A percentile compares a stretch with the other conserved stretches of the same genome.
Conservation (phyloP, 2,329 filamentous ascomycete genomes). For the Shiraia bambusicola region DNA sequence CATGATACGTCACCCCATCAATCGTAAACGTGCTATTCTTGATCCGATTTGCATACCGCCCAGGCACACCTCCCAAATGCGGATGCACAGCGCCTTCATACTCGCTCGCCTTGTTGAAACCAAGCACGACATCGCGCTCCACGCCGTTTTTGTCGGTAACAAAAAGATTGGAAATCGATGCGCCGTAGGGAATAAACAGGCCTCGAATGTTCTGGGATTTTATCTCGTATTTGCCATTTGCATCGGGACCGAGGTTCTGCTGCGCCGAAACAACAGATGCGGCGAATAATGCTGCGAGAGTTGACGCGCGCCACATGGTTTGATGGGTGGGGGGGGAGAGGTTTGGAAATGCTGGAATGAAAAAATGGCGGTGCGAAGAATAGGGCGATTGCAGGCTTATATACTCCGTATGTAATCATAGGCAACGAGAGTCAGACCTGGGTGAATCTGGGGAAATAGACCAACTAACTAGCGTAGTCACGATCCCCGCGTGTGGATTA, state of each 20-base stretch:
- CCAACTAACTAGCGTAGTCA: no score
- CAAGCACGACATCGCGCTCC: conserved; percentile 69
- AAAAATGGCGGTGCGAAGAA: no score
- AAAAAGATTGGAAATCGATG: conserved; percentile 70
- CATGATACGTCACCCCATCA: conserved; percentile 62
- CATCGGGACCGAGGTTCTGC: conserved; percentile 32
- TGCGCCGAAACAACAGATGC: conserved; percentile 33
- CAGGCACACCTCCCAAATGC: conserved; percentile 72
- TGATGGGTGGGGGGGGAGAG: no score
- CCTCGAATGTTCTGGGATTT: conserved; percentile 66
- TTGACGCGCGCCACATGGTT: no score
- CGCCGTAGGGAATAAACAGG: conserved; percentile 73
- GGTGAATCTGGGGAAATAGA: no score
- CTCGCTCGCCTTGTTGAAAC: conserved; percentile 74
- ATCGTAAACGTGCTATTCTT: conserved; percentile 72
- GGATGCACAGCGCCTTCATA: conserved; percentile 68
- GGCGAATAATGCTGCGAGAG: conserved; percentile 25
- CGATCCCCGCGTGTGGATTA: no score
- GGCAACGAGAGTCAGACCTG: no score
- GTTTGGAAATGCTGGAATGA: no score
- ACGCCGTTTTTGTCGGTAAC: conserved; percentile 69
- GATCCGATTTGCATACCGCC: conserved; percentile 80
- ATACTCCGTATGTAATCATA: no score
- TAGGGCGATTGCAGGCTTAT: no score
- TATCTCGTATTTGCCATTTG: conserved; percentile 68